Evolutionary conservation across 768 basidiomycete genomes (phyloP), one percentile per base, ranked within the genome.

Genomic region (Suillus subluteus): DNA sequence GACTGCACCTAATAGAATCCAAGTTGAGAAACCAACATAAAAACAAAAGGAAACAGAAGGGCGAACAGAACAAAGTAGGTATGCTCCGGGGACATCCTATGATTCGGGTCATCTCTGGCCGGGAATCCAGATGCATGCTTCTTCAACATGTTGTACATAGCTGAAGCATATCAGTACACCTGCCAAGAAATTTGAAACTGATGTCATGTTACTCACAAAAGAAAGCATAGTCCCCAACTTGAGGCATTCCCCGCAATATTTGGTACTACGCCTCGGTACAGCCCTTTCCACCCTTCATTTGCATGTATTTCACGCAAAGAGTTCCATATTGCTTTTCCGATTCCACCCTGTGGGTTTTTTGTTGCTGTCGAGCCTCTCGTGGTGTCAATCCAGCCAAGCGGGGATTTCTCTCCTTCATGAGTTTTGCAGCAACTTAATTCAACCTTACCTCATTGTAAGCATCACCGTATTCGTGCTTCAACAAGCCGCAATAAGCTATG

Each of bases 141-240:
- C 81, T 98, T 98, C 66, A 98, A 84, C 86, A 92, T 92, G 72
- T 97, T 94, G 74, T n/a, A n/a, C n/a, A n/a, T 98, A 99, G 75
- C 97, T 99, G 48, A 37, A 37, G 37, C 9, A 37, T 11, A 37
- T 37, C 37, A 37, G 9, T 11, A 9, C 9, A n/a, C 9, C 37
- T 9, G 37, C 46, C 65, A 66, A 21, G 26, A 41, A 61, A 65
- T 46, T 48, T 21, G 18, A 26, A 32, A 43, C n/a, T 48, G 23
- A 37, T 54, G 15, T 41, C 70, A 55, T 21, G 54, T 73, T 56
- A 86, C 95, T 79, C 75, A 98, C 98, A 98, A 97, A 68, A 97
- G 86, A 80, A 99, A 99, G 79, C 99, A 99, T 30, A 98, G 79
- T 0, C 98, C 98, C 98, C 98, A 99, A 72, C 95, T 96, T 8